A percentile compares a stretch with the other conserved stretches of the same genome.
Evolutionary conservation across 1,284 basidiomycete genomes (phyloP).

Genomic region (Erythrobasidium hasegawianum): DNA sequence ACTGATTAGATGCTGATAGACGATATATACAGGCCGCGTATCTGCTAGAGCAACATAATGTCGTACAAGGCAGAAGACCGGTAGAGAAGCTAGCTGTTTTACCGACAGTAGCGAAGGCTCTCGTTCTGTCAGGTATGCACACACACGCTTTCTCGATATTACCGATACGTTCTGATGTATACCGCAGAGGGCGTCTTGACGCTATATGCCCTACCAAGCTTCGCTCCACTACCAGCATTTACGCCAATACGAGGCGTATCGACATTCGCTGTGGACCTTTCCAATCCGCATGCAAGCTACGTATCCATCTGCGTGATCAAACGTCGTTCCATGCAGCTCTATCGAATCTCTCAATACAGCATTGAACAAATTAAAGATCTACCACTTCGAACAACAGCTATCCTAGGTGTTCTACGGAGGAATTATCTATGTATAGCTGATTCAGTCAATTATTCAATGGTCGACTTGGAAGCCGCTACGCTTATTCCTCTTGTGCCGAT

Average conservation of each 20-base stretch:
- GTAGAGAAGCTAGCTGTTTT: constrained; percentile 37
- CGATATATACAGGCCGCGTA: constrained; percentile 23
- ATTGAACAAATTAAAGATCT: constrained; percentile 71
- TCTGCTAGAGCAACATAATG: constrained; percentile 15
- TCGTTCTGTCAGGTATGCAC: constrained; percentile 40
- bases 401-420: constrained; percentile 63
- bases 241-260: constrained; percentile 74
- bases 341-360: constrained; percentile 58
- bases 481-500: constrained; percentile 70
- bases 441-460: constrained; percentile 65
- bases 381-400: constrained; percentile 63
- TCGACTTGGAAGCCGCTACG: constrained; percentile 66
- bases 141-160: too few species aligned
- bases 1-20: too few species aligned
- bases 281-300: constrained; percentile 55
- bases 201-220: constrained; percentile 71
- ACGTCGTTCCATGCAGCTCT: constrained; percentile 64
- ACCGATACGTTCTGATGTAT: too few species aligned
- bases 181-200: constrained; percentile 70
- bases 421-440: constrained; percentile 70
- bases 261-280: constrained; percentile 71
- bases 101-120: constrained; percentile 37
- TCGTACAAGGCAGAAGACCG: neutral
- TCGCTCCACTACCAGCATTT: constrained; percentile 66
- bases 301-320: constrained; percentile 77